These are phyloP conservation scores for Haplosporangium sp. DNA, from an alignment of 371 early-diverging fungal genomes.

Conservation along the genomic window DNA sequence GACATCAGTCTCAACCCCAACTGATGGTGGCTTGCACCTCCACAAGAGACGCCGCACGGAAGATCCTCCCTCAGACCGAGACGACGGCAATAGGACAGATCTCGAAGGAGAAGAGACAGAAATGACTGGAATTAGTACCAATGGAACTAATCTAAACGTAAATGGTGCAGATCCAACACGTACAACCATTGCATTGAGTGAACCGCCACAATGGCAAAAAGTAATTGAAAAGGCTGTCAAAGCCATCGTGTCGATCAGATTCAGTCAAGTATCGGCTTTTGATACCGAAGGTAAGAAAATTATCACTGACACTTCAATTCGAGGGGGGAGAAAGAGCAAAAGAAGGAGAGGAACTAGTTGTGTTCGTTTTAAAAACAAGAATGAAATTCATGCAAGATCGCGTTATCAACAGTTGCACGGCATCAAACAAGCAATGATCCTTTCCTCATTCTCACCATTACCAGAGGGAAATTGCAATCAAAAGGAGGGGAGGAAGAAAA, in stretches of 20 bases:
- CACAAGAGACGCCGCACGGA: constrained; percentile 59
- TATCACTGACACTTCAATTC: neutral
- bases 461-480: too few relatives aligned
- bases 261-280: constrained; percentile 81
- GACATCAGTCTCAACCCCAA: constrained; percentile 53
- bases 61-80: constrained; percentile 57
- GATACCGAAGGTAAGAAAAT: constrained; percentile 77
- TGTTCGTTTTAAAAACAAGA: neutral
- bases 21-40: constrained; percentile 50
- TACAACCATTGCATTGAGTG: constrained; percentile 31
- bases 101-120: constrained; percentile 37
- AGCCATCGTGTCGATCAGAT: constrained; percentile 82
- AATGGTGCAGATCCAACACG: constrained; percentile 24
- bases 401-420: too few relatives aligned
- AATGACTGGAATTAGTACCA: constrained; percentile 12
- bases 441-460: too few relatives aligned
- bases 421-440: too few relatives aligned
- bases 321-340: neutral
- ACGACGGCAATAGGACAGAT: constrained; percentile 39
- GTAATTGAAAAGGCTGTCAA: constrained; percentile 78
- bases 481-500: neutral
- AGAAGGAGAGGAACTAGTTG: neutral
- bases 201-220: constrained; percentile 69
- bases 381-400: too few relatives aligned
- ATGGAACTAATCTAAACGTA: constrained; percentile 7